phyloP scores from a whole-genome alignment of 257 asterid species.

The Solanum commersonii region DNA sequence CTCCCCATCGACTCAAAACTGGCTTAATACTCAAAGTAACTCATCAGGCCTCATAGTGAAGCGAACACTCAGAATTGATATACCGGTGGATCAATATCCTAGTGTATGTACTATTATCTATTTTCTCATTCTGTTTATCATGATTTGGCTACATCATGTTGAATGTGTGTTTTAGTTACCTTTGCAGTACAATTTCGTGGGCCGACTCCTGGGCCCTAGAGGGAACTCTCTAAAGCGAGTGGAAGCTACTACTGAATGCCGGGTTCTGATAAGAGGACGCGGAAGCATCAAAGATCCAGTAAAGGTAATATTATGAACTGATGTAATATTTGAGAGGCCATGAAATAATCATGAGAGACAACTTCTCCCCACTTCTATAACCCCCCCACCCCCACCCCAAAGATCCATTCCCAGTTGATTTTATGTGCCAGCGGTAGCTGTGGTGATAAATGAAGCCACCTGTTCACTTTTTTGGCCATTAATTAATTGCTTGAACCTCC shows the following conservation, averaged over 20 bases:
- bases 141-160: not conserved
- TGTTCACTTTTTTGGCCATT: not conserved
- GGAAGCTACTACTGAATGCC: conserved; percentile 92
- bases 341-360: not conserved
- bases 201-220: conserved; percentile 99
- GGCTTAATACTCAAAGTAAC: conserved; percentile 88
- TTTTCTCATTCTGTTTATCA: conserved; percentile 3
- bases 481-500: not conserved
- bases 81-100: conserved; percentile 92
- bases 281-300: conserved; percentile 97
- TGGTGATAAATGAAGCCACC: not conserved
- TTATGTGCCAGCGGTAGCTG: not conserved
- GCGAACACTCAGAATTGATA: conserved; percentile 83
- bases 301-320: conserved; percentile 38
- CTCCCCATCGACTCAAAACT: conserved; percentile 61
- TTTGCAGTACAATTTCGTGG: conserved; percentile 90
- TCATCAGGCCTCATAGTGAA: conserved; percentile 86
- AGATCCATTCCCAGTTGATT: not conserved
- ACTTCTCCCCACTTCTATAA: not conserved
- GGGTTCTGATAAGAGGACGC: conserved; percentile 93
- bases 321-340: not conserved
- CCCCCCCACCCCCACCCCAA: not conserved
- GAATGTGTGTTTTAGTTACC: not conserved
- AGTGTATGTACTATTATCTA: conserved; percentile 32
- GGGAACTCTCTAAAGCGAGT: conserved; percentile 97